Conservation (phyloP, 2,329 filamentous ascomycete species). For the Pseudocercospora cruenta region DNA sequence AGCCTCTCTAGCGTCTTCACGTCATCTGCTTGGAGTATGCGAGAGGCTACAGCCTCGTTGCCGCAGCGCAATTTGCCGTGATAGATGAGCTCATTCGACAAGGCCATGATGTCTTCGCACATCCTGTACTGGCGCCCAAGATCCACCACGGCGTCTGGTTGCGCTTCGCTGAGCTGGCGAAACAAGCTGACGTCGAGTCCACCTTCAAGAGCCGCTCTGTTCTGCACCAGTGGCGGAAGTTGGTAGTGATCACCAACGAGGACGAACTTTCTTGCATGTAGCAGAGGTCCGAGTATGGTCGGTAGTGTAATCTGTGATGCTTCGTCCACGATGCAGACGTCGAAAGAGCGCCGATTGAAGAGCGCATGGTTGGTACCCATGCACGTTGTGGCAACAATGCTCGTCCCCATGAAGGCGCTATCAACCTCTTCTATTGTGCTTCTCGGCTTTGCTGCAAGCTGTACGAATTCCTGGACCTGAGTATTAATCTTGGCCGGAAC, state of each 20-base stretch:
- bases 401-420: conserved; percentile 79
- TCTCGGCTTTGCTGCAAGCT: conserved; percentile 73
- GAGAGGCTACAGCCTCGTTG: conserved; percentile 71
- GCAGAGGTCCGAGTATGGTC: conserved; percentile 89
- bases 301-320: conserved; percentile 96
- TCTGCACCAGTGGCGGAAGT: conserved; percentile 89
- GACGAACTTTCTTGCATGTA: conserved; percentile 90
- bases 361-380: conserved; percentile 86
- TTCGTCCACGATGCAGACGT: conserved; percentile 98
- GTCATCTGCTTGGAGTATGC: conserved; percentile 68
- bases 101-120: conserved; percentile 94
- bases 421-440: conserved; percentile 81
- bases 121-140: conserved; percentile 97
- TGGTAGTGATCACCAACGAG: conserved; percentile 97
- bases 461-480: conserved; percentile 83
- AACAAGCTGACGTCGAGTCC: conserved; percentile 93
- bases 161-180: conserved; percentile 85
- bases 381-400: conserved; percentile 92
- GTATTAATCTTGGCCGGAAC: conserved; percentile 83
- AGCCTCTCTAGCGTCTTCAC: conserved; percentile 39
- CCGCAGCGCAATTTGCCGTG: conserved; percentile 88
- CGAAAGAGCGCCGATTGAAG: conserved; percentile 86
- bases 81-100: conserved; percentile 94
- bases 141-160: conserved; percentile 85
- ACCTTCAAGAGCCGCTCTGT: conserved; percentile 81